phyloP scores from a whole-genome alignment of 805 yeast genomes.

The Blastobotrys chiropterorum region DNA sequence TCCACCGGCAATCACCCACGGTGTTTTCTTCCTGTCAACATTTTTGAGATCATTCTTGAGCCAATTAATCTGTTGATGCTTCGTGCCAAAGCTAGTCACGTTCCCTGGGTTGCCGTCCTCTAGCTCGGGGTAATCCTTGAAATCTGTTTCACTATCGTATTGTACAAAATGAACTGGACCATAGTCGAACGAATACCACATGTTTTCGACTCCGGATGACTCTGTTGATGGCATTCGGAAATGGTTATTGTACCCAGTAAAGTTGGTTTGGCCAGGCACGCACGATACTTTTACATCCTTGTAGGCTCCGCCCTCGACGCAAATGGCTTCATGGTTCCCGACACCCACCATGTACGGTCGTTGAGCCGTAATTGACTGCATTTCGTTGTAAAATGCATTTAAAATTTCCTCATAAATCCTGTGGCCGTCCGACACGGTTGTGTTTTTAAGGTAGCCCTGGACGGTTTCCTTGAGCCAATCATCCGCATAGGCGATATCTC shows the following conservation, averaged over 20 bases:
- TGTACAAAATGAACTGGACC: slow-evolving; percentile 28
- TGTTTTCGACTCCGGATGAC: slow-evolving; percentile 24
- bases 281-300: slow-evolving; percentile 14
- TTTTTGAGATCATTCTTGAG: slow-evolving; percentile 24
- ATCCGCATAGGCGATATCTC: slow-evolving; percentile 31
- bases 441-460: slow-evolving; percentile 10
- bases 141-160: slow-evolving; percentile 29
- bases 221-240: slow-evolving; percentile 28
- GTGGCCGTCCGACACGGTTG: slow-evolving; percentile 10
- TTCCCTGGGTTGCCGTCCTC: slow-evolving; percentile 13
- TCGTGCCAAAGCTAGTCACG: slow-evolving; percentile 15
- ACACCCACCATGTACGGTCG: slow-evolving; percentile 24
- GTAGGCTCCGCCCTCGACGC: slow-evolving; percentile 11
- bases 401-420: slow-evolving; percentile 20
- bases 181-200: slow-evolving; percentile 32
- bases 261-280: slow-evolving; percentile 25
- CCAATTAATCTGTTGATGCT: slow-evolving; percentile 27
- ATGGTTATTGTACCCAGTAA: slow-evolving; percentile 25
- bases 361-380: slow-evolving; percentile 17
- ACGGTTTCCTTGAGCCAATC: slow-evolving; percentile 24
- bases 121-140: slow-evolving; percentile 20
- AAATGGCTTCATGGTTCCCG: slow-evolving; percentile 25
- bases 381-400: slow-evolving; percentile 20
- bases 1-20: slow-evolving; percentile 25
- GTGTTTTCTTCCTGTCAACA: slow-evolving; percentile 28